Conservation (phyloP, 805 yeast genomes). For the Metschnikowia baotianmanensis region DNA sequence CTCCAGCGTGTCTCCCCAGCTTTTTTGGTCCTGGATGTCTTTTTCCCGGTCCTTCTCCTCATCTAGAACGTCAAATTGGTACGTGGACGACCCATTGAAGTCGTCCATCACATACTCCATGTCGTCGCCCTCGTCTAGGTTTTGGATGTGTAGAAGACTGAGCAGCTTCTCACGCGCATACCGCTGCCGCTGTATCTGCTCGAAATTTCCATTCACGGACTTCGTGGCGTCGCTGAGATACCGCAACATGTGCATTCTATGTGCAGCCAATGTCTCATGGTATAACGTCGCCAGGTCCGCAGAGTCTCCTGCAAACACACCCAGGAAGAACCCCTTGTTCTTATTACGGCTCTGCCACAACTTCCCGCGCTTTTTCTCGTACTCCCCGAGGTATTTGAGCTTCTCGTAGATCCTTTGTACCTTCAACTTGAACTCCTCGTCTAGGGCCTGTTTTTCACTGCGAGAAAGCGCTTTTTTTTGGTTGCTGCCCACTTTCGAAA, state of each 20-base stretch:
- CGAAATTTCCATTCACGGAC: conserved; percentile 43
- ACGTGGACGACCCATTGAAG: conserved; percentile 12
- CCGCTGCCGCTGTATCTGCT: conserved; percentile 50
- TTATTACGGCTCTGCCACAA: conserved; percentile 13
- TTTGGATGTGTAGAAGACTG: conserved; percentile 39
- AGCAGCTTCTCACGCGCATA: conserved; percentile 37
- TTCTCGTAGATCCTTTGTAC: conserved; percentile 52
- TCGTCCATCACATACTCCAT: conserved; percentile 9
- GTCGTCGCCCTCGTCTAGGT: conserved; percentile 36
- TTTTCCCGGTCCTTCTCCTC: too few species aligned
- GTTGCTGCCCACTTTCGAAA: conserved; percentile 6
- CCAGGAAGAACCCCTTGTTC: conserved; percentile 18
- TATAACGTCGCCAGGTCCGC: conserved; percentile 34
- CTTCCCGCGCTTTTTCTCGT: conserved; percentile 47
- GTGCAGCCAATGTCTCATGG: conserved; percentile 35
- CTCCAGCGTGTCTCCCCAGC: too few species aligned
- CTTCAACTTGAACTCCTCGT: conserved; percentile 51
- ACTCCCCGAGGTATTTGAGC: conserved; percentile 46
- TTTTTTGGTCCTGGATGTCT: too few species aligned
- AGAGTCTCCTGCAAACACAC: conserved; percentile 30
- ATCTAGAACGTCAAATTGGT: conserved; percentile 14
- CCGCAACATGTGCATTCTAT: conserved; percentile 49
- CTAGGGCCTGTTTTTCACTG: conserved; percentile 53
- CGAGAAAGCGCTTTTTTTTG: conserved; percentile 30
- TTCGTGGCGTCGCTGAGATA: conserved; percentile 47